Evolutionary conservation across 2,329 filamentous ascomycete genomes (phyloP).

Genomic region (Scorias spongiosa): DNA sequence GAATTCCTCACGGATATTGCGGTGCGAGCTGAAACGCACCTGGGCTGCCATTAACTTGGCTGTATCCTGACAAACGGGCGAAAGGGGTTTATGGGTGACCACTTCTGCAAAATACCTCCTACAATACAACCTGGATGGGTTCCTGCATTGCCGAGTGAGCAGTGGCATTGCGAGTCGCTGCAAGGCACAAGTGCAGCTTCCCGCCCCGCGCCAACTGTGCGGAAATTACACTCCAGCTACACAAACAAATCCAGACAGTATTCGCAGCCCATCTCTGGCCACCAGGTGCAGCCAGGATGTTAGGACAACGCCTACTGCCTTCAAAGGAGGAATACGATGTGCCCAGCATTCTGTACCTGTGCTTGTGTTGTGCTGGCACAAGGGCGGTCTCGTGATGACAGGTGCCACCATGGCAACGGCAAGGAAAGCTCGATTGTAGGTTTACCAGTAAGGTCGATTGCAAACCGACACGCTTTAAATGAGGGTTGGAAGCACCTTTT

Average conservation of each 20-base stretch:
- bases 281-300: too few species aligned
- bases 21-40: too few species aligned
- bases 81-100: too few species aligned
- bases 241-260: too few species aligned
- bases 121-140: too few species aligned
- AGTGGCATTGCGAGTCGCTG: not conserved
- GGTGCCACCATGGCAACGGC: slow-evolving; percentile 4
- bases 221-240: not conserved
- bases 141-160: too few species aligned
- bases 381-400: not conserved
- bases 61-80: too few species aligned
- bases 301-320: not conserved
- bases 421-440: slow-evolving; percentile 6
- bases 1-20: not conserved
- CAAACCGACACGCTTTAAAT: too few species aligned
- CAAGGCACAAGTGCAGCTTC: not conserved
- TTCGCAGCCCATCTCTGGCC: too few species aligned
- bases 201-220: not conserved
- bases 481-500: too few species aligned
- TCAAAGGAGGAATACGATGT: not conserved
- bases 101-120: too few species aligned
- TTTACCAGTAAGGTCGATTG: not conserved
- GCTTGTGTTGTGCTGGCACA: slow-evolving; percentile 2
- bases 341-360: slow-evolving; percentile 1
- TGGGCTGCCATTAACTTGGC: too few species aligned